Evolutionary conservation across 805 yeast species (phyloP).

Genomic region (Candida caryicola): DNA sequence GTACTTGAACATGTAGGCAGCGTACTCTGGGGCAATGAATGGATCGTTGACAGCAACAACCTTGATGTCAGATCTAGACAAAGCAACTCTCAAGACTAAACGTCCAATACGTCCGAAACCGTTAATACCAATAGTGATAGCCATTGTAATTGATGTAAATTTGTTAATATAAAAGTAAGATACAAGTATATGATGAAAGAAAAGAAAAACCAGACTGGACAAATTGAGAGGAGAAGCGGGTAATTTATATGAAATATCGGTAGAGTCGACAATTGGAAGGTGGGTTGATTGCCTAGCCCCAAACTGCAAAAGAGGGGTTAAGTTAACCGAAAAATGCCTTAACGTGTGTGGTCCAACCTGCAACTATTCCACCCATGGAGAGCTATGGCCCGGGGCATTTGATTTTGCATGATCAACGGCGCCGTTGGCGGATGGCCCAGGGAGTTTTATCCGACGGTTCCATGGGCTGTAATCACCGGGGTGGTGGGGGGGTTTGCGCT

Average conservation of each 20-base stretch:
- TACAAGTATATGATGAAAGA: not conserved
- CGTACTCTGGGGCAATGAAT: constrained; percentile 34
- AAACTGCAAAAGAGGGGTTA: not conserved
- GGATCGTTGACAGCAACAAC: constrained; percentile 36
- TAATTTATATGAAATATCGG: constrained; percentile 2
- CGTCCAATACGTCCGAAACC: constrained; percentile 39
- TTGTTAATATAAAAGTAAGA: constrained; percentile 1
- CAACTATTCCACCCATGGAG: too few relatives aligned
- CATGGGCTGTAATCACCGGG: too few relatives aligned
- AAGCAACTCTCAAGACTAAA: constrained; percentile 33
- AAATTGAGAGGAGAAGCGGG: not conserved
- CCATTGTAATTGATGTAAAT: constrained; percentile 13
- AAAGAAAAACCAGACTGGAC: not conserved
- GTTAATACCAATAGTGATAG: constrained; percentile 32
- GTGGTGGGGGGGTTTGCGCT: too few relatives aligned
- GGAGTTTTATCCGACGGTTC: too few relatives aligned
- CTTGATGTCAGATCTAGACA: constrained; percentile 29
- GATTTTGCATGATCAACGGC: too few relatives aligned
- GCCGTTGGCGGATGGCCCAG: too few relatives aligned
- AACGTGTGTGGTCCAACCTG: too few relatives aligned
- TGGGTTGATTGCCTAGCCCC: not conserved
- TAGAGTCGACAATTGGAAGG: not conserved
- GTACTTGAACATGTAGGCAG: constrained; percentile 37
- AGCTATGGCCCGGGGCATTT: not conserved
- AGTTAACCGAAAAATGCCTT: too few relatives aligned